Conservation (phyloP, 2,329 filamentous ascomycete genomes). For the Neocucurbitaria cava region DNA sequence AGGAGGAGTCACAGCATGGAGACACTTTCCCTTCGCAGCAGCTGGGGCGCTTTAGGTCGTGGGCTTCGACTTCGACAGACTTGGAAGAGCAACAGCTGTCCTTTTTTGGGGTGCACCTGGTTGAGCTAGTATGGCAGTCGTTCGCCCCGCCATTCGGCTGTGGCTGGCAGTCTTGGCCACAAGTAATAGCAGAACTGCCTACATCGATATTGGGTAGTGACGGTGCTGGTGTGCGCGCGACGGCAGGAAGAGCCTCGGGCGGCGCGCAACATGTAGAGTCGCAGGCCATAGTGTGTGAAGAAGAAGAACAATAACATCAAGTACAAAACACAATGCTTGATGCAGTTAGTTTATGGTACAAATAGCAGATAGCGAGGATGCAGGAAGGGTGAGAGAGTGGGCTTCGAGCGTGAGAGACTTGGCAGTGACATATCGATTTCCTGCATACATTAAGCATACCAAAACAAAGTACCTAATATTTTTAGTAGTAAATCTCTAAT, state of each 20-base stretch:
- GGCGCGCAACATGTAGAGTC: conserved; percentile 4
- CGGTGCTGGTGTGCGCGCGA: not conserved
- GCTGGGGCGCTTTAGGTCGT: not conserved
- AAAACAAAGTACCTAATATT: too few relatives aligned
- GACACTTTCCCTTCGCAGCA: conserved; percentile 8
- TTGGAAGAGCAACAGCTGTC: conserved; percentile 4
- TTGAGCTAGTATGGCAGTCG: not conserved
- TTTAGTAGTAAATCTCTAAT: too few relatives aligned
- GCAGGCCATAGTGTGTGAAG: conserved; percentile 6
- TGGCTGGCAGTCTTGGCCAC: not conserved
- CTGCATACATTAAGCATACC: too few relatives aligned
- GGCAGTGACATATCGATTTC: too few relatives aligned
- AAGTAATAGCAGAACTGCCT: not conserved
- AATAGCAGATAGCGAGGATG: not conserved
- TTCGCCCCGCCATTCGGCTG: not conserved
- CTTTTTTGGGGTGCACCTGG: not conserved
- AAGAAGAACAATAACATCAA: too few relatives aligned
- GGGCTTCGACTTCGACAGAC: not conserved
- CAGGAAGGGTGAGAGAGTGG: too few relatives aligned
- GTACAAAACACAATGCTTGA: not conserved
- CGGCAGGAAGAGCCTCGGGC: not conserved
- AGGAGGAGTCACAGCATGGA: conserved; percentile 10
- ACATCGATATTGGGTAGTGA: not conserved
- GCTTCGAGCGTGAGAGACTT: too few relatives aligned
- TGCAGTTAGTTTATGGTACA: not conserved